These are phyloP conservation scores for Ambrosiella cleistominuta DNA, from an alignment of 2,329 filamentous ascomycete genomes.

Conservation along the genomic window DNA sequence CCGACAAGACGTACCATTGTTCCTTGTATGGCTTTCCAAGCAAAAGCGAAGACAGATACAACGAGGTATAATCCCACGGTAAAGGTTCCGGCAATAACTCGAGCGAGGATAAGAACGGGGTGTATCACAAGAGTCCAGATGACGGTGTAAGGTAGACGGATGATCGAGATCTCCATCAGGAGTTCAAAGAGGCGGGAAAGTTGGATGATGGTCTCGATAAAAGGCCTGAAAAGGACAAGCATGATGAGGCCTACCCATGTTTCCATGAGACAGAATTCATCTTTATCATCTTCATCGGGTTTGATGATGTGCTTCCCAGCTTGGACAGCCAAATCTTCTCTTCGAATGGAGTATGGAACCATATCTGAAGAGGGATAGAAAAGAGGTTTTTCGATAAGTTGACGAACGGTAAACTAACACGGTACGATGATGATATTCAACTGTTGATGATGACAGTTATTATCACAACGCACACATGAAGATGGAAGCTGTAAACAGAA, in stretches of 20 bases:
- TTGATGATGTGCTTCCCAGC: too few relatives aligned
- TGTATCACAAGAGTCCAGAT: background rate
- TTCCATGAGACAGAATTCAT: conserved; percentile 7
- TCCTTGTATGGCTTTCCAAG: conserved; percentile 41
- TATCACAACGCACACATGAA: background rate
- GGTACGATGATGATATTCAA: background rate
- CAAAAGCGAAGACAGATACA: conserved; percentile 18
- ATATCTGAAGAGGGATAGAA: background rate
- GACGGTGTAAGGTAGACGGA: background rate
- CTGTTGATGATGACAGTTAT: background rate
- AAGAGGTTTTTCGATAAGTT: background rate
- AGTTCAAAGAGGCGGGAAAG: conserved; percentile 3
- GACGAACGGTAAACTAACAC: background rate
- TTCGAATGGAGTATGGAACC: background rate
- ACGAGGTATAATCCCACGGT: conserved; percentile 9
- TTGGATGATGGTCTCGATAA: conserved; percentile 7
- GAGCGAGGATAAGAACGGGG: background rate
- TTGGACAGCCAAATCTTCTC: too few relatives aligned
- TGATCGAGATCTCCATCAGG: conserved; percentile 2
- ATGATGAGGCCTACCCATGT: conserved; percentile 10
- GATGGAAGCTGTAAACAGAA: background rate
- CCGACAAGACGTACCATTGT: conserved; percentile 54
- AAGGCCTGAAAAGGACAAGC: conserved; percentile 4
- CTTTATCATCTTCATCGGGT: background rate
- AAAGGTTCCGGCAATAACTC: conserved; percentile 3